Base-by-base conservation (phyloP, 2,329 filamentous ascomycete species). In the Colletotrichum sansevieriae region DNA sequence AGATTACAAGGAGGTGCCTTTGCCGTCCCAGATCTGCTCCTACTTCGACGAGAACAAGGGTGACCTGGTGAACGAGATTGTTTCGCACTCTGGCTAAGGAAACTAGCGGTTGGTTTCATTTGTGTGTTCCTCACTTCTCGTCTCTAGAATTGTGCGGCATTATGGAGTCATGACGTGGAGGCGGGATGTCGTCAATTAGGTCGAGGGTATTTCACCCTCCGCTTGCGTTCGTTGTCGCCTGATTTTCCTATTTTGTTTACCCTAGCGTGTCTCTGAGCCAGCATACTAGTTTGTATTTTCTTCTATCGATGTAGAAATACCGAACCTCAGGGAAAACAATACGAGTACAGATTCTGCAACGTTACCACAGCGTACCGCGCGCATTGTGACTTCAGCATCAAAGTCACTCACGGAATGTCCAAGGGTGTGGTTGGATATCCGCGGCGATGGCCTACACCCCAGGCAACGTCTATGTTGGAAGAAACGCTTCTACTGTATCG, bases 21-120 rank as follows among this genome's bases (percentile, higher is more conserved):
- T 98, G 68, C 96, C 96, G 0, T 93, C 95, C 76, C 96, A 99
- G 84, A 92, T 98, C 75, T 90, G 94, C 79, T 88, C 94, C 77
- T 84, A 93, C 85, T 87, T 85, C 88, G 83, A 93, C 66, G 77
- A 91, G 79, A 83, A 77, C 58, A 88, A 94, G 80, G 92, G 93
- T 22, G 89, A 92, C 72, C 78, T 98, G 71, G 87, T 95, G 33
- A 97, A 90, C 76, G 95, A 98, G 86, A 98, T 99, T 79, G 96
- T 99, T 18, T 94, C 96, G 75, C 95, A 98, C 82, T 90, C 92
- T 71, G 95, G 95, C 65, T 98, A 5, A 39, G 11, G 37, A 9
- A 15, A 39, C 11, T 1, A 39, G 13, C 7, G 9, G 12, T 39
- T 15, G 13, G 13, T 11, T 15, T 39, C 11, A 9, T 15, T 39